Evolutionary conservation across 2,329 filamentous ascomycete genomes (phyloP).

Genomic region (Cytospora mali): DNA sequence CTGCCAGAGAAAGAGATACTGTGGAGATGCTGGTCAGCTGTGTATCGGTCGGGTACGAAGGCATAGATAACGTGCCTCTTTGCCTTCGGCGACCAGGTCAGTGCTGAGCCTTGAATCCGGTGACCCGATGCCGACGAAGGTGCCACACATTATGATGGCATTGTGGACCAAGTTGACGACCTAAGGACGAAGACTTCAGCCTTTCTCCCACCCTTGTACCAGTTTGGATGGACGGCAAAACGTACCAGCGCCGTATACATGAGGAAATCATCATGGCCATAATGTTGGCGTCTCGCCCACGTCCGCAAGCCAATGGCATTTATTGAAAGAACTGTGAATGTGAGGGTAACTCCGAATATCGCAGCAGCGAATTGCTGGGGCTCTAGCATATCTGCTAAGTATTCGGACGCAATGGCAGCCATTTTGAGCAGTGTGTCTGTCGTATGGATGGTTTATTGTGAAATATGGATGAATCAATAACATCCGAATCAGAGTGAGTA

Average conservation of each 20-base stretch:
- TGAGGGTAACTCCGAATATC: conserved; percentile 27
- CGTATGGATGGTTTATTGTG: neutral
- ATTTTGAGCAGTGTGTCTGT: conserved; percentile 14
- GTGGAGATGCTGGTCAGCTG: neutral
- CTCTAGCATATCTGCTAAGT: conserved; percentile 25
- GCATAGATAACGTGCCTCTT: conserved; percentile 8
- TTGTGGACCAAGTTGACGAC: conserved; percentile 27
- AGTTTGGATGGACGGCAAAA: neutral
- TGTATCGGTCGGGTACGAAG: neutral
- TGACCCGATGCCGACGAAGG: conserved; percentile 27
- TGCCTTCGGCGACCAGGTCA: conserved; percentile 23
- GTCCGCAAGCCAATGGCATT: conserved; percentile 23
- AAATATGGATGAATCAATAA: neutral
- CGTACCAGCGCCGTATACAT: conserved; percentile 26
- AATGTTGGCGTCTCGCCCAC: conserved; percentile 17
- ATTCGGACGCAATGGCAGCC: conserved; percentile 27
- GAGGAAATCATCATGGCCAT: conserved; percentile 25
- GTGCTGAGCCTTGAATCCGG: conserved; percentile 25
- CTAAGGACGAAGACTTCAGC: neutral
- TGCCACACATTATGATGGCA: conserved; percentile 27
- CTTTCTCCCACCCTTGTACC: neutral
- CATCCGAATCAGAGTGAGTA: conserved; percentile 2
- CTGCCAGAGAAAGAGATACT: conserved; percentile 30
- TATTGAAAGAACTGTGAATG: conserved; percentile 24
- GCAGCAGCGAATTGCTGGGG: conserved; percentile 26